Conservation (phyloP, 148 eudicot species). For the Rhododendron kiyosumense region DNA sequence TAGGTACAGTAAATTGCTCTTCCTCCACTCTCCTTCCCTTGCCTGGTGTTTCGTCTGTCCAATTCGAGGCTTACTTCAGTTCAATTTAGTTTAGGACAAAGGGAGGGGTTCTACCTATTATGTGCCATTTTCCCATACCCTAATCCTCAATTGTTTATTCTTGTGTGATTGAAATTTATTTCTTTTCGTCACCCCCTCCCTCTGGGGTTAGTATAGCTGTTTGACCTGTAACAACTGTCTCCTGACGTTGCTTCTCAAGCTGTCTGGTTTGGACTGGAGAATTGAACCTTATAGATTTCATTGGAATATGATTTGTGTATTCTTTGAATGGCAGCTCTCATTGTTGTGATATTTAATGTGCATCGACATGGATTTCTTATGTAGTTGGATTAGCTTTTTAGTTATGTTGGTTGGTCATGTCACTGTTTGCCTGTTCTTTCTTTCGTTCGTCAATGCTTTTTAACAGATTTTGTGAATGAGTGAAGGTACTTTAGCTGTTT, state of each 20-base stretch:
- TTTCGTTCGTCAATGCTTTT: not conserved
- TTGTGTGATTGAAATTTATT: slow-evolving; percentile 26
- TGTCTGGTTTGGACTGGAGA: slow-evolving; percentile 1
- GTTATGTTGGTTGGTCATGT: not conserved
- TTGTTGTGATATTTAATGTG: not conserved
- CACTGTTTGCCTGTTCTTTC: not conserved
- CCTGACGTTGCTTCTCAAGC: not conserved
- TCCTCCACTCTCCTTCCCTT: slow-evolving; percentile 3
- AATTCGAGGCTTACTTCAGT: not conserved
- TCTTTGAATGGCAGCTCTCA: not conserved
- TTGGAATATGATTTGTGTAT: not conserved
- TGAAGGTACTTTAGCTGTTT: not conserved
- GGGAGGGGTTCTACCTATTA: not conserved
- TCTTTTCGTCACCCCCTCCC: slow-evolving; percentile 12
- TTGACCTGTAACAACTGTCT: slow-evolving; percentile 3
- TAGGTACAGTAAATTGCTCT: slow-evolving; percentile 7
- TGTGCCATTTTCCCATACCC: slow-evolving; percentile 7
- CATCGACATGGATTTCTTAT: not conserved
- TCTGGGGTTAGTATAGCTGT: not conserved
- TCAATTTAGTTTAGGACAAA: not conserved
- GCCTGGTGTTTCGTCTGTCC: not conserved
- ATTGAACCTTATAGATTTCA: not conserved
- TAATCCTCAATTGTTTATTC: slow-evolving; percentile 35
- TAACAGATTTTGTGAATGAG: not conserved
- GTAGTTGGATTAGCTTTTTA: not conserved